A percentile compares a stretch with the other conserved stretches of the same genome.
phyloP scores from a whole-genome alignment of 306 rosid species.

The Lathyrus tuberosus region DNA sequence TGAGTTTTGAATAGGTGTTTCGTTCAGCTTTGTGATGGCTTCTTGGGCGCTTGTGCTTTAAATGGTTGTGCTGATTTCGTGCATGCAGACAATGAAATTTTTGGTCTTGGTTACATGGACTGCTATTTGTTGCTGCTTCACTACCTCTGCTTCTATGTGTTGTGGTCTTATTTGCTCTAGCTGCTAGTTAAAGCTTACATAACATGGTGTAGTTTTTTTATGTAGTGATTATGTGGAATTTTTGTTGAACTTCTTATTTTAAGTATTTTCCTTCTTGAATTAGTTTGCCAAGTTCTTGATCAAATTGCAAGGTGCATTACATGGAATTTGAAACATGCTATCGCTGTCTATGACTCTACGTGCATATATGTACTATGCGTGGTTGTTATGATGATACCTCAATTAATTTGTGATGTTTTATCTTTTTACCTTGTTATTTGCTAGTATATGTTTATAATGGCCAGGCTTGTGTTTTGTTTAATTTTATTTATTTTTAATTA shows the following conservation, averaged over 20 bases:
- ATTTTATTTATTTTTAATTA: not conserved
- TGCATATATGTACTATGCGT: constrained; percentile 39
- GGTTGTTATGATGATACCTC: constrained; percentile 22
- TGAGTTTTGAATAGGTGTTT: constrained; percentile 66
- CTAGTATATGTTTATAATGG: constrained; percentile 25
- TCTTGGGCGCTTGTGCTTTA: constrained; percentile 79
- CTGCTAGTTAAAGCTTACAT: constrained; percentile 49
- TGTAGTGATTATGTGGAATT: constrained; percentile 53
- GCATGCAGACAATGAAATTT: constrained; percentile 81
- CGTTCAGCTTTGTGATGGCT: constrained; percentile 86
- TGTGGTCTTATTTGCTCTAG: constrained; percentile 51
- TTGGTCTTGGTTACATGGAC: constrained; percentile 79
- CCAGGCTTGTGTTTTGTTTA: not conserved
- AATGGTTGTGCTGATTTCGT: constrained; percentile 84
- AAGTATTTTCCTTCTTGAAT: constrained; percentile 15
- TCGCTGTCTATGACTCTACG: constrained; percentile 25
- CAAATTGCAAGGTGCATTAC: constrained; percentile 45
- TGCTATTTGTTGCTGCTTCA: constrained; percentile 82
- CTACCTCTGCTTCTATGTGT: constrained; percentile 68
- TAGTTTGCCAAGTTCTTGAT: constrained; percentile 26
- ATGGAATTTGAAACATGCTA: constrained; percentile 28
- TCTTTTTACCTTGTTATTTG: constrained; percentile 5
- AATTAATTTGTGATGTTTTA: constrained; percentile 18
- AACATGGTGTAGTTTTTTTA: constrained; percentile 45
- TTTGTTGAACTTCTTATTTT: constrained; percentile 40